Base-by-base conservation (phyloP, 345 rosid species). In the Lepidium aucheri region DNA sequence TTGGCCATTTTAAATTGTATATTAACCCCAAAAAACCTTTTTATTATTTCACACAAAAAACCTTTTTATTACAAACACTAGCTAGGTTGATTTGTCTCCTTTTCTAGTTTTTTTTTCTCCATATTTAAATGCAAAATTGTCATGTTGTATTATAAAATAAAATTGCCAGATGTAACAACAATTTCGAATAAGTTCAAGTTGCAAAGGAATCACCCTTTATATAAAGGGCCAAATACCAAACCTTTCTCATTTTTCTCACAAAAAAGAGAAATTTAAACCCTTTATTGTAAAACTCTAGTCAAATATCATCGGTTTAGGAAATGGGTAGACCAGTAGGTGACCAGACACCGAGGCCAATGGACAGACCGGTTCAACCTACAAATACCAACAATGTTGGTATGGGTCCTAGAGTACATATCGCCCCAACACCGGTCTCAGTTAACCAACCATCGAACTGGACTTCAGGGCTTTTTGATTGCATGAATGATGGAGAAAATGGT, bases 401-500 rank as follows among this genome's bases (percentile, higher is more conserved):
- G 22, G 22, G n/a, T n/a, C n/a, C n/a, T n/a, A n/a, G n/a, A n/a
- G n/a, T n/a, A n/a, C n/a, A n/a, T n/a, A n/a, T n/a, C n/a, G 4
- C n/a, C 15, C 47, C 12, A 57, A 52, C 20, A 57, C 60, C 42
- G 4, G 30, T 11, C 9, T 6, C 7, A 35, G 14, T 10, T 16
- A 58, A 17, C 35, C 74, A 60, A 51, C 36, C 52, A 55, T 55
- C 75, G 13, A 76, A 73, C 34, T 88, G 95, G 95, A 78, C 16
- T 44, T 79, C 81, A 41, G 85, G 85, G 5, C 74, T 88, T 4
- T 85, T 82, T 61, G 88, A 88, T 73, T 85, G 86, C 84, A 73
- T 88, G 86, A 82, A 89, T 12, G 92, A 89, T 44, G 84, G 80
- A 4, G 60, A 16, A 61, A 89, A 84, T 66, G 81, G 96, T 86